These are phyloP conservation scores for Ophiostoma tasmaniense DNA, from an alignment of 2,329 filamentous ascomycete genomes.

Conservation along the genomic window DNA sequence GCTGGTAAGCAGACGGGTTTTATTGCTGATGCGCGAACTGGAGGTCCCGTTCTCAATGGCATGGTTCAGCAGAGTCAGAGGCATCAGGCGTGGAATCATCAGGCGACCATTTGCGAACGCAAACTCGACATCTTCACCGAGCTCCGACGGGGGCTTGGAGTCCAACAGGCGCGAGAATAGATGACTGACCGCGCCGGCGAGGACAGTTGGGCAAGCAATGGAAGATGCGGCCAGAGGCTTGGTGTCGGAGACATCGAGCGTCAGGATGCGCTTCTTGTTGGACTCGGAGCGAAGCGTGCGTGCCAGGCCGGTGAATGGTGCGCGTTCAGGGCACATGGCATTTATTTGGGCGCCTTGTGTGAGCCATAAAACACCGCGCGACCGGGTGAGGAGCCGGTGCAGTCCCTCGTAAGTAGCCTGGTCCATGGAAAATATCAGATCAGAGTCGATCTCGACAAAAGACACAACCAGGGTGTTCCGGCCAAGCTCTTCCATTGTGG, in stretches of 20 bases:
- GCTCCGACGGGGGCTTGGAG: conserved; percentile 14
- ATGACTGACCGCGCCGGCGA: not conserved
- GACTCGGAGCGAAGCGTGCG: conserved; percentile 44
- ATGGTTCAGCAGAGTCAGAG: conserved; percentile 34
- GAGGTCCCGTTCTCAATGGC: conserved; percentile 32
- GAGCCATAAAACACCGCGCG: conserved; percentile 40
- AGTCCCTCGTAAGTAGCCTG: conserved; percentile 34
- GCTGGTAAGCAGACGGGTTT: not conserved
- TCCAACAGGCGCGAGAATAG: not conserved
- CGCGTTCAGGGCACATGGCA: conserved; percentile 28
- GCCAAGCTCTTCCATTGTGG: not conserved
- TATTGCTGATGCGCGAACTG: not conserved
- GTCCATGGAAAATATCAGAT: conserved; percentile 33
- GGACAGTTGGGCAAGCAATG: not conserved
- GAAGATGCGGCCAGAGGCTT: not conserved
- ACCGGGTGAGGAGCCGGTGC: conserved; percentile 30
- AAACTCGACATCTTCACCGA: conserved; percentile 31
- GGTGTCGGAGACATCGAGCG: conserved; percentile 32
- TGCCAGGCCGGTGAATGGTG: conserved; percentile 38
- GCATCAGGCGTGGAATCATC: conserved; percentile 36
- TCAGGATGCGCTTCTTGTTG: conserved; percentile 32
- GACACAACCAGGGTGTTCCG: conserved; percentile 34
- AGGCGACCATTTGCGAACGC: conserved; percentile 9
- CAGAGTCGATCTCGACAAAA: conserved; percentile 33
- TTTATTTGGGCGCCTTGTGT: conserved; percentile 35